Evolutionary conservation across 1,284 basidiomycete genomes (phyloP).

Genomic region (Apiotrichum veenhuisii): DNA sequence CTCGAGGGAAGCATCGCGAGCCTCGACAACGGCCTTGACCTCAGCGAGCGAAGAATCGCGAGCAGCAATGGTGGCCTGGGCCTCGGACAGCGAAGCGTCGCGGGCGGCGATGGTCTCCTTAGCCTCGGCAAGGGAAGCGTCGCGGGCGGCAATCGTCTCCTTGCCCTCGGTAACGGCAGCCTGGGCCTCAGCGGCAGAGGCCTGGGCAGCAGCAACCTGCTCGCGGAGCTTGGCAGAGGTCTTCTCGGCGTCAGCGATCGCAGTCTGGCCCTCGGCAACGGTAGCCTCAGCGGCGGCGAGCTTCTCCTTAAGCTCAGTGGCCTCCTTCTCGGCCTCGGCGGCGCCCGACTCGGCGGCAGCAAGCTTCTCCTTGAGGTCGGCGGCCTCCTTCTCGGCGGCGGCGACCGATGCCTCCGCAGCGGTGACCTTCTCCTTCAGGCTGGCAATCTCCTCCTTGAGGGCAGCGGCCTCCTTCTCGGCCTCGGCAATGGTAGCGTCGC

Average conservation of each 20-base stretch:
- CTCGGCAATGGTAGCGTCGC: background rate
- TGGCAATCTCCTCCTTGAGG: background rate
- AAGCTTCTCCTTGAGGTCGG: background rate
- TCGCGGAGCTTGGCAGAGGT: background rate
- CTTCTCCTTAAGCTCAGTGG: background rate
- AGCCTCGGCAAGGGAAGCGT: background rate
- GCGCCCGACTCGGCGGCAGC: background rate
- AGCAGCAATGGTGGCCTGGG: background rate
- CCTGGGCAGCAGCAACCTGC: background rate
- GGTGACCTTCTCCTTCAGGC: background rate
- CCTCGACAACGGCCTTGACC: background rate
- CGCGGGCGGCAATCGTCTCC: background rate
- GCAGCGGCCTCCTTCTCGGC: background rate
- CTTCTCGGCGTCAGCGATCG: background rate
- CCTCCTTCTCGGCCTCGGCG: background rate
- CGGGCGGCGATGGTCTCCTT: background rate
- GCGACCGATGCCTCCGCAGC: background rate
- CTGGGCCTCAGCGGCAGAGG: constrained; percentile 16
- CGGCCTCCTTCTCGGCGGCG: background rate
- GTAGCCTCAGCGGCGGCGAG: background rate
- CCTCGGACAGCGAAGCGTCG: background rate
- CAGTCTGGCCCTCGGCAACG: background rate
- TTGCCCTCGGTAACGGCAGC: too few species aligned
- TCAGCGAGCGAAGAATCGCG: background rate
- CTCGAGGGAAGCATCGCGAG: background rate